phyloP scores from a whole-genome alignment of 495 filamentous ascomycete species.

The Articulospora tetracladia region DNA sequence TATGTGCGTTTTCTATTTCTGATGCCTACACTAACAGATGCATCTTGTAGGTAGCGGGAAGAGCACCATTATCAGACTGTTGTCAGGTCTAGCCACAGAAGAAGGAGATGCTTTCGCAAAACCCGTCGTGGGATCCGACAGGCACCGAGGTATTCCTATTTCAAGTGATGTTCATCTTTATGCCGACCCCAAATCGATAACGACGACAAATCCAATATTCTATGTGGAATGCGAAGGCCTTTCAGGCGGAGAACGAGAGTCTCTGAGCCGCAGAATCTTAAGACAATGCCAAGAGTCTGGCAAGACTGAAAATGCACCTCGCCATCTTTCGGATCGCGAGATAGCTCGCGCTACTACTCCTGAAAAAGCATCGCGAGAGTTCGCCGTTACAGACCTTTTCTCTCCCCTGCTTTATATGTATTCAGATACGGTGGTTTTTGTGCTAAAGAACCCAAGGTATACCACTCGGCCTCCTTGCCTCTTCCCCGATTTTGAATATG shows the following conservation, averaged over 20 bases:
- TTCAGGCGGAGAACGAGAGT: neutral
- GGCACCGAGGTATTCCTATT: neutral
- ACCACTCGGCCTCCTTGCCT: neutral
- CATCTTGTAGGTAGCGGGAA: neutral
- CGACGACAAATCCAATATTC: neutral
- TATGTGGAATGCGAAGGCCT: neutral
- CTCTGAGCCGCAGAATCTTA: neutral
- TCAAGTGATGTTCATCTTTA: neutral
- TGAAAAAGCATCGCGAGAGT: neutral
- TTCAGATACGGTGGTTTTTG: neutral
- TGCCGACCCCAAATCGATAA: neutral
- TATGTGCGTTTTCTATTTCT: neutral
- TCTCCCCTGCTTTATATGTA: neutral
- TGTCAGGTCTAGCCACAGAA: neutral
- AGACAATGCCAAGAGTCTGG: neutral
- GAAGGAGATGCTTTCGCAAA: neutral
- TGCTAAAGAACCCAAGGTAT: neutral
- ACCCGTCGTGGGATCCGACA: neutral
- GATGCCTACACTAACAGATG: neutral
- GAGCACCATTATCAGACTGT: neutral
- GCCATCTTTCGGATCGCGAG: neutral
- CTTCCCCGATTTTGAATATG: neutral
- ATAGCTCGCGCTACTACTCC: neutral
- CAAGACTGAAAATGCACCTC: neutral
- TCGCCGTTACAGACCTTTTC: neutral